Percentiles rank a stretch among this genome's conserved stretches.
These are phyloP conservation scores for Paraphaeosphaeria sporulosa DNA, from an alignment of 2,329 filamentous ascomycete species.

Conservation along the genomic window DNA sequence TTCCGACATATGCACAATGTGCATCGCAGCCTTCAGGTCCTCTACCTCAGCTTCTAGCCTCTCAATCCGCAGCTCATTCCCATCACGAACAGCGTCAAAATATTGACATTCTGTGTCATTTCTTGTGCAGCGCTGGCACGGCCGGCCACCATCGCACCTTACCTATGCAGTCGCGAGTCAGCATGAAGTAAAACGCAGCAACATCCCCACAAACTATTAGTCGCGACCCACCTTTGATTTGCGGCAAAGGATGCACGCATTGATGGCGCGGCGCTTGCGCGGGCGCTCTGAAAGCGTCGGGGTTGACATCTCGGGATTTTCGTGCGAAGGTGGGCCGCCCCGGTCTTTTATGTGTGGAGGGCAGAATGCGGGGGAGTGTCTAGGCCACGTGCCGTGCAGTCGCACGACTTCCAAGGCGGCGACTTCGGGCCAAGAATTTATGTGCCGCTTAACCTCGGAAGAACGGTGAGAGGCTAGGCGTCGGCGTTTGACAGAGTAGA, in stretches of 20 bases:
- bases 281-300: constrained; percentile 21
- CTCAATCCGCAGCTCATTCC: constrained; percentile 33
- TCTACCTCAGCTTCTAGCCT: constrained; percentile 36
- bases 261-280: constrained; percentile 44
- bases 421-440: background rate
- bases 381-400: constrained; percentile 2
- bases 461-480: no score
- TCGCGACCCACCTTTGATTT: constrained; percentile 26
- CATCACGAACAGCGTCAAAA: constrained; percentile 35
- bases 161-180: constrained; percentile 25
- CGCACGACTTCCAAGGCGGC: constrained; percentile 1
- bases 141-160: constrained; percentile 40
- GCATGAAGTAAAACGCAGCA: background rate
- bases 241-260: constrained; percentile 41
- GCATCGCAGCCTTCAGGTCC: constrained; percentile 24
- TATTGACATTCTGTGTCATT: constrained; percentile 37
- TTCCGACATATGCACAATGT: no score
- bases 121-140: constrained; percentile 40
- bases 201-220: background rate
- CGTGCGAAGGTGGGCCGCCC: constrained; percentile 19
- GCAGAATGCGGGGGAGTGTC: constrained; percentile 8
- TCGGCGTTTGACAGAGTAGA: background rate
- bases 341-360: constrained; percentile 11
- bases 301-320: constrained; percentile 24
- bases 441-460: background rate